Evolutionary conservation across 2,329 filamentous ascomycete species (phyloP), one percentile per base, ranked within the genome.

Genomic region (Metarhizium sp.): DNA sequence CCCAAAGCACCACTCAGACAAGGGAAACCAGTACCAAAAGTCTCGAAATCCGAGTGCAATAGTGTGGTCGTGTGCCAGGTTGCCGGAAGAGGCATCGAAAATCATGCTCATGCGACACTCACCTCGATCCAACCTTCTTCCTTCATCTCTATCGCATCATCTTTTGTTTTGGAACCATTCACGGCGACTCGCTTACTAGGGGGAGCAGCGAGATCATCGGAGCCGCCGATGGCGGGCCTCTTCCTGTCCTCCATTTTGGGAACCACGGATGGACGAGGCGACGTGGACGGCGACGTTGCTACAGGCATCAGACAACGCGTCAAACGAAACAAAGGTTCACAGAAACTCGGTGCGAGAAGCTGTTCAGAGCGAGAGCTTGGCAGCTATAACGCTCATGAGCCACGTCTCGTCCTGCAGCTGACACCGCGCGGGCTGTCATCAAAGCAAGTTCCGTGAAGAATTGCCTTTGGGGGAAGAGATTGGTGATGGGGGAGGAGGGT

Each of bases 171-270:
- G 66, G 75, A 78, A 60, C 91, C 91, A 78, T 96, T 96, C 62
- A 92, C 81, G 55, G 90, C 89, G 72, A 95, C 88, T 74, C 91
- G 87, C 80, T 97, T 99, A 68, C 85, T 88, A 25, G 92, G 92
- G 62, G 92, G 92, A 62, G 88, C 88, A 68, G 88, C 88, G 67
- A 89, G 78, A 64, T 96, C 90, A 71, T 94, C 89, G 67, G 83
- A 77, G 69, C 87, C 88, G 73, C 83, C 81, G 64, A 87, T 81
- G 69, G 91, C 89, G 69, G 91, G 88, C 83, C 94, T 86, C 83
- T 99, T 99, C 83, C 94, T 90, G 79, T 97, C 94, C 82, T 99
- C 94, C 92, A 97, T 99, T 83, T 94, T 96, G 78, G 85, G 79
- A 76, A 89, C 80, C 81, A 85, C 85, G 77, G 90, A 87, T 79